phyloP scores from a whole-genome alignment of 179 eudicot genomes.

The Kewa caespitosa region DNA sequence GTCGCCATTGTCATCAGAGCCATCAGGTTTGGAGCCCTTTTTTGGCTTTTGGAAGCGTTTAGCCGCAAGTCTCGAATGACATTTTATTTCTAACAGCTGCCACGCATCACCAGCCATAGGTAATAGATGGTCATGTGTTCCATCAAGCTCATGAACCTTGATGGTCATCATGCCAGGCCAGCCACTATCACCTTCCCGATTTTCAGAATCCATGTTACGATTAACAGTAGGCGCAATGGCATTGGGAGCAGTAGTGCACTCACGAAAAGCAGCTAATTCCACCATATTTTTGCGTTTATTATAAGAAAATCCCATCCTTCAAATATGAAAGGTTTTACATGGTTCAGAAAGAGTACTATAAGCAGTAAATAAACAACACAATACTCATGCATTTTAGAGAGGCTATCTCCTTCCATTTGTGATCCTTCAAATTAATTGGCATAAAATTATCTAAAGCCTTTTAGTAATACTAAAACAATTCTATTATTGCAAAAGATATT shows the following conservation, averaged over 20 bases:
- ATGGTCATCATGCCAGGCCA: slow-evolving; percentile 99
- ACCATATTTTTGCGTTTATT: slow-evolving; percentile 88
- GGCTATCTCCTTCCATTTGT: no score
- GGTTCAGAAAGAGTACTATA: slow-evolving; percentile 10
- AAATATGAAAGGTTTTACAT: slow-evolving; percentile 14
- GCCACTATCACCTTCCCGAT: slow-evolving; percentile 73
- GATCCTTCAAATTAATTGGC: no score
- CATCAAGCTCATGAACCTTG: slow-evolving; percentile 96
- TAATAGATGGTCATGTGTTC: slow-evolving; percentile 94
- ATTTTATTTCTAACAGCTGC: slow-evolving; percentile 90
- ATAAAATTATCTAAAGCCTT: no score
- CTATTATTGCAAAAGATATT: no score
- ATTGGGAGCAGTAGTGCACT: slow-evolving; percentile 70
- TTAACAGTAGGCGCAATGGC: slow-evolving; percentile 33
- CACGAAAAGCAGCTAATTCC: slow-evolving; percentile 81
- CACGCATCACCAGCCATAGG: slow-evolving; percentile 98
- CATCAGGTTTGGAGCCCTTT: slow-evolving; percentile 79
- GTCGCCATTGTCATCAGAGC: slow-evolving; percentile 94
- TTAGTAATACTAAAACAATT: no score
- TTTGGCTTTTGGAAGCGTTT: slow-evolving; percentile 89
- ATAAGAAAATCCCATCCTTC: slow-evolving; percentile 94
- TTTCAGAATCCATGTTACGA: slow-evolving; percentile 60
- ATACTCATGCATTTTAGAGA: no score
- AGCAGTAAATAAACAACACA: neutral
- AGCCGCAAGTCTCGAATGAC: slow-evolving; percentile 92